phyloP scores from a whole-genome alignment of 352 stramenopile species.

The Globisporangium carolinianum region DNA sequence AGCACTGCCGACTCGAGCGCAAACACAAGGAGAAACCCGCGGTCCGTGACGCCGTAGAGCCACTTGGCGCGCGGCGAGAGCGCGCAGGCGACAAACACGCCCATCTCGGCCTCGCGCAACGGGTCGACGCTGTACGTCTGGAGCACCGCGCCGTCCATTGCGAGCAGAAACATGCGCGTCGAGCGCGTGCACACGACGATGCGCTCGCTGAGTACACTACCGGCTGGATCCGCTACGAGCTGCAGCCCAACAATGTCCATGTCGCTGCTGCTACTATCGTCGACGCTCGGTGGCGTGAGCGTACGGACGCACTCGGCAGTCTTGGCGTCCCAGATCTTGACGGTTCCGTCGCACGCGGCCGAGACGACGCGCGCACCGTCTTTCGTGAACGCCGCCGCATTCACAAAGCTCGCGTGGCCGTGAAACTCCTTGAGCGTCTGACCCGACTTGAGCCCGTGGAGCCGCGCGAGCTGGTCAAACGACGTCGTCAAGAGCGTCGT shows the following conservation, averaged over 20 bases:
- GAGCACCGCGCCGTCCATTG: slow-evolving; percentile 53
- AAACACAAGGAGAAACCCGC: slow-evolving; percentile 78
- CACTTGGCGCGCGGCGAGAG: slow-evolving; percentile 79
- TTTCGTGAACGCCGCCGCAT: slow-evolving; percentile 73
- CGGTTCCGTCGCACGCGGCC: slow-evolving; percentile 84
- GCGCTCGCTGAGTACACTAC: slow-evolving; percentile 45
- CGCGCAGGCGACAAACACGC: slow-evolving; percentile 84
- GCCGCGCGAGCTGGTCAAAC: slow-evolving; percentile 86
- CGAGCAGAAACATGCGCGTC: slow-evolving; percentile 75
- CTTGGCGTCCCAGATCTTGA: slow-evolving; percentile 89
- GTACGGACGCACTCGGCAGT: slow-evolving; percentile 78
- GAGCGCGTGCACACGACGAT: slow-evolving; percentile 87
- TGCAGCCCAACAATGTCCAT: slow-evolving; percentile 49
- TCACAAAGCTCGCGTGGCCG: slow-evolving; percentile 91
- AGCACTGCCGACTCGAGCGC: slow-evolving; percentile 39
- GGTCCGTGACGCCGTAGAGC: slow-evolving; percentile 85
- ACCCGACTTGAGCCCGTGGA: slow-evolving; percentile 90
- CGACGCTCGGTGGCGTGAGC: slow-evolving; percentile 46
- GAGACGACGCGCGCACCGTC: slow-evolving; percentile 81
- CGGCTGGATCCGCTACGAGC: too few species aligned
- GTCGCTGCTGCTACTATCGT: slow-evolving; percentile 40
- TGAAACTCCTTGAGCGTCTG: slow-evolving; percentile 92
- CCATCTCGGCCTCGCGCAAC: slow-evolving; percentile 49
- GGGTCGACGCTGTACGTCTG: slow-evolving; percentile 61
- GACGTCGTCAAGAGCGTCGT: slow-evolving; percentile 88